Evolutionary conservation across 2,329 filamentous ascomycete species (phyloP).

Genomic region (Colletotrichum cordylinicola): DNA sequence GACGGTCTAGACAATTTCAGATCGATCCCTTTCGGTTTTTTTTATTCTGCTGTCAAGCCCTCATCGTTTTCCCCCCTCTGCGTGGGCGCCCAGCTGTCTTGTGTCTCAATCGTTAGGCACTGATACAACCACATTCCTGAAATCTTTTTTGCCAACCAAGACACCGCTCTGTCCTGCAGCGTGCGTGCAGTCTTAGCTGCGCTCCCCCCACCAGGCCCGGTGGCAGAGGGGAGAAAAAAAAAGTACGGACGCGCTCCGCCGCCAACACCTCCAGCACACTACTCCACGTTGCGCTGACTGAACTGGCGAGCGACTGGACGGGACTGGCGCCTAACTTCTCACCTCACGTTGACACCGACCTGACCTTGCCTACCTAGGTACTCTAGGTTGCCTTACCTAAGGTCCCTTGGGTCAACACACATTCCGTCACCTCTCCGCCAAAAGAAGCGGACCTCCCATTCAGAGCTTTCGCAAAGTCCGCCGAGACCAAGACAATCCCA

Average conservation of each 20-base stretch:
- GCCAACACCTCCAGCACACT: not conserved
- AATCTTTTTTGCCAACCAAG: not conserved
- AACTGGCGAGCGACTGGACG: not conserved
- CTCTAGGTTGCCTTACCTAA: constrained; percentile 9
- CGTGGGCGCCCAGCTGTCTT: not conserved
- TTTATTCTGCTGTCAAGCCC: not conserved
- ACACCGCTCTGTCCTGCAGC: not conserved
- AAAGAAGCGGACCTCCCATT: constrained; percentile 18
- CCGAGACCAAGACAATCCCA: constrained; percentile 15
- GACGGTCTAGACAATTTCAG: not conserved
- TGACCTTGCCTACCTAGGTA: not conserved
- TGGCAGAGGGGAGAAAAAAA: not conserved
- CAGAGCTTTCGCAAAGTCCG: constrained; percentile 15
- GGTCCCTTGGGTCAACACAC: not conserved
- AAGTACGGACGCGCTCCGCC: constrained; percentile 1
- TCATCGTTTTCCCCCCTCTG: not conserved
- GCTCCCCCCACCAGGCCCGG: not conserved
- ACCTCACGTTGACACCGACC: not conserved
- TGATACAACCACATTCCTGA: not conserved
- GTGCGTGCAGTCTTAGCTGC: not conserved
- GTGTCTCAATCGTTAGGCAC: constrained; percentile 3
- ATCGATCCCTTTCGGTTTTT: not conserved
- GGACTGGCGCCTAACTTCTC: constrained; percentile 1
- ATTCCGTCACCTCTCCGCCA: constrained; percentile 4
- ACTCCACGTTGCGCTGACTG: not conserved